Evolutionary conservation across 805 yeast genomes (phyloP), one percentile per base, ranked within the genome.

Genomic region (Candida railenensis): DNA sequence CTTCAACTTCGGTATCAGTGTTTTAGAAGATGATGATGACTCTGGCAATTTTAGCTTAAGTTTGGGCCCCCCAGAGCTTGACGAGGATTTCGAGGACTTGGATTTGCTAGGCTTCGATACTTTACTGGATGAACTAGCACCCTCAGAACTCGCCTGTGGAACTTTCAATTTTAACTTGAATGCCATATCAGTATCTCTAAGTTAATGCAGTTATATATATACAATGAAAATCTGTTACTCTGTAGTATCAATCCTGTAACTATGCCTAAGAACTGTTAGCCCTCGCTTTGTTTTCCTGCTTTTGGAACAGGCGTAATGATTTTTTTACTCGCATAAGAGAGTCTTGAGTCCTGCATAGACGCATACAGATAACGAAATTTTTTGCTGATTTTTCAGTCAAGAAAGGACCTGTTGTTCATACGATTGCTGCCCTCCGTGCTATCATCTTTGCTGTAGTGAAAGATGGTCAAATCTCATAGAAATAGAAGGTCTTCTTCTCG

Each of bases 401-500:
- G n/a, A n/a, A n/a, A n/a, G n/a, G n/a, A n/a, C n/a, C n/a, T n/a
- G n/a, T n/a, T n/a, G n/a, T n/a, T n/a, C n/a, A n/a, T n/a, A n/a
- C n/a, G n/a, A n/a, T n/a, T n/a, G n/a, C n/a, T n/a, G n/a, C n/a
- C n/a, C n/a, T n/a, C n/a, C n/a, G n/a, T n/a, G n/a, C n/a, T n/a
- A n/a, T n/a, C n/a, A n/a, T n/a, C n/a, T n/a, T n/a, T n/a, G n/a
- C n/a, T n/a, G n/a, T n/a, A n/a, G n/a, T n/a, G n/a, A n/a, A 11
- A 28, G 16, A 41, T 41, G 44, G 44, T 30, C 4, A 34, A 34
- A 16, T 22, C 45, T 11, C 18, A 34, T 37, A 14, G 43, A 22
- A 48, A 55, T 36, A 49, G 65, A 40, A 48, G 69, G 22, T 58
- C 66, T 25, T 42, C 57, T 19, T 46, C 58, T 3, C 48, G 55